Conservation (phyloP, 2,329 filamentous ascomycete genomes). For the Nakataea oryzae region DNA sequence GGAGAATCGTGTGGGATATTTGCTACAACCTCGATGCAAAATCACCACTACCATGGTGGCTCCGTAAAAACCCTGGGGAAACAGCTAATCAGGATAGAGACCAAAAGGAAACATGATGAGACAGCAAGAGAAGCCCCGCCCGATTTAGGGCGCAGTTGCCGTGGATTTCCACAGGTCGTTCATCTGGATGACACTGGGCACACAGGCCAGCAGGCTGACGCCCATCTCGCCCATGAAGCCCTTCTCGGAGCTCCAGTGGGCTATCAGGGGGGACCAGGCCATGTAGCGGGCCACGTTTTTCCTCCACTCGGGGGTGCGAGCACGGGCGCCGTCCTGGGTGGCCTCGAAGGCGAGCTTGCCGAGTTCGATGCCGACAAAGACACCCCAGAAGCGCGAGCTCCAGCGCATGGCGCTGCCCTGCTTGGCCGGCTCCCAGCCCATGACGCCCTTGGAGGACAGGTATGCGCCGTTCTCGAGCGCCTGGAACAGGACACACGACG, state of each 20-base stretch:
- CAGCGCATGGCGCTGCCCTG: slow-evolving; percentile 55
- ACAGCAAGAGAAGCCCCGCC: not conserved
- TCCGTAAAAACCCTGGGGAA: not conserved
- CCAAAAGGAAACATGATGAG: not conserved
- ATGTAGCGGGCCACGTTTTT: slow-evolving; percentile 58
- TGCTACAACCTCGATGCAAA: not conserved
- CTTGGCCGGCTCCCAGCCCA: slow-evolving; percentile 45
- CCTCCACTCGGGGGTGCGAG: slow-evolving; percentile 45
- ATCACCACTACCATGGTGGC: not conserved
- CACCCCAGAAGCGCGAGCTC: slow-evolving; percentile 73
- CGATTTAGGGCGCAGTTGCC: slow-evolving; percentile 8
- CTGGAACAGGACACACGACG: slow-evolving; percentile 61
- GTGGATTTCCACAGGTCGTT: slow-evolving; percentile 32
- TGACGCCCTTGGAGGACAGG: slow-evolving; percentile 61
- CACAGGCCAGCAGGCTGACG: slow-evolving; percentile 29
- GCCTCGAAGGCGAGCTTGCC: slow-evolving; percentile 46
- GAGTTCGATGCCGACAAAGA: slow-evolving; percentile 68
- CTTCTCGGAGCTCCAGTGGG: slow-evolving; percentile 70
- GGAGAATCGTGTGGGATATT: not conserved
- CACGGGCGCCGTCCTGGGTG: slow-evolving; percentile 21
- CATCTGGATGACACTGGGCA: slow-evolving; percentile 34
- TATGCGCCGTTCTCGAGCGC: slow-evolving; percentile 75
- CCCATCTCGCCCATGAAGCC: slow-evolving; percentile 37
- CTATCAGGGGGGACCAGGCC: slow-evolving; percentile 70
- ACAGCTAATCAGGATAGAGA: not conserved